Conservation (phyloP, 2,329 filamentous ascomycete genomes). For the Xylariaceae sp. region DNA sequence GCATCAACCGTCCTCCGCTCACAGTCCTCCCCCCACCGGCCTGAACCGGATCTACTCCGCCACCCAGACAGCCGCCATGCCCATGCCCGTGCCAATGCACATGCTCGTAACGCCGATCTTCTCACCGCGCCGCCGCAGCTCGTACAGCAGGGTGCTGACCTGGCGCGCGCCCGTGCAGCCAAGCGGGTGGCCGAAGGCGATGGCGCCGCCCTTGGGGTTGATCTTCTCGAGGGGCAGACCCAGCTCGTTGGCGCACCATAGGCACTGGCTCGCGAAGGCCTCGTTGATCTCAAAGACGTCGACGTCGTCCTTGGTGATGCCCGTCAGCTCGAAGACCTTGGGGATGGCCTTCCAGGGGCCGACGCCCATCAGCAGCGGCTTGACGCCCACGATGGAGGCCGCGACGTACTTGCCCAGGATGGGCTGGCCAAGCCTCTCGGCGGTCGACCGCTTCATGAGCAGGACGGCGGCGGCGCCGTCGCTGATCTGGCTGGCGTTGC, state of each 20-base stretch:
- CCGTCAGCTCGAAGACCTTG: conserved; percentile 81
- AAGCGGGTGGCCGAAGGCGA: conserved; percentile 92
- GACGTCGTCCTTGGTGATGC: conserved; percentile 82
- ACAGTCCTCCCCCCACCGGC: too few species aligned
- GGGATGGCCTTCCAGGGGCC: conserved; percentile 96
- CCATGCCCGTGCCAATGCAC: conserved; percentile 97
- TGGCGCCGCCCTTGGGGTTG: conserved; percentile 95
- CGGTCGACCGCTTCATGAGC: conserved; percentile 90
- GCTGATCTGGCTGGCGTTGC: conserved; percentile 92
- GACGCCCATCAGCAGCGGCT: conserved; percentile 91
- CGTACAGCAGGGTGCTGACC: conserved; percentile 86
- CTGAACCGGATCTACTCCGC: conserved; percentile 60
- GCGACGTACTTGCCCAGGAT: conserved; percentile 92
- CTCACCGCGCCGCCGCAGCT: conserved; percentile 78
- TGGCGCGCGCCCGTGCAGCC: conserved; percentile 93
- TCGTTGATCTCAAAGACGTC: conserved; percentile 99
- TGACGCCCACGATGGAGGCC: conserved; percentile 80
- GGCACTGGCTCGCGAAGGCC: conserved; percentile 91
- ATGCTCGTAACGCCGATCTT: conserved; percentile 90
- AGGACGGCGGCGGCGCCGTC: conserved; percentile 94
- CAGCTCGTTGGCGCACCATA: conserved; percentile 90
- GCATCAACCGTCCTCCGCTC: too few species aligned
- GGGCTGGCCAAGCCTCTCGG: conserved; percentile 79
- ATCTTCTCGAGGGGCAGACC: conserved; percentile 80
- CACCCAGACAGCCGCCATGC: conserved; percentile 95